A percentile compares a stretch with the other conserved stretches of the same genome.
Evolutionary conservation across 1,284 basidiomycete genomes (phyloP).

Genomic region (Leucoagaricus sp.): DNA sequence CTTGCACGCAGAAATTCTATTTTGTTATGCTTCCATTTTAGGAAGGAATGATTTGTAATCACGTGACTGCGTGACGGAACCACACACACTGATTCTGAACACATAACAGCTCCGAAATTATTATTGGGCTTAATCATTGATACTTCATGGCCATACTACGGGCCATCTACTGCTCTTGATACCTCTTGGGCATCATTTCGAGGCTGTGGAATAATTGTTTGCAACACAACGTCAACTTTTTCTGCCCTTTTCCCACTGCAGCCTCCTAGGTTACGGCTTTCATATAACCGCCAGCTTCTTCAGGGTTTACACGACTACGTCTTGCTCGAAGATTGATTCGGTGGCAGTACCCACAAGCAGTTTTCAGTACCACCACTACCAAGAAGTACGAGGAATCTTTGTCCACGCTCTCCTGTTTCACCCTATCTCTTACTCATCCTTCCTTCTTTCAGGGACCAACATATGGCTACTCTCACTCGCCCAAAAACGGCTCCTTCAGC

Average conservation of each 20-base stretch:
- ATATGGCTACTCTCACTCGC: slow-evolving; percentile 33
- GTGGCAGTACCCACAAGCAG: not conserved
- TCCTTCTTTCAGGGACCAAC: not conserved
- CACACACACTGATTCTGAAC: not conserved
- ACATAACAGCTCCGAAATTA: no score
- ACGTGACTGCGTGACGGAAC: slow-evolving; percentile 6
- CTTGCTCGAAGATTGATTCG: not conserved
- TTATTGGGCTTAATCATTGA: not conserved
- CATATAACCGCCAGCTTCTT: slow-evolving; percentile 4
- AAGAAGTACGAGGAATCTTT: not conserved
- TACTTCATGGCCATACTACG: slow-evolving; percentile 1
- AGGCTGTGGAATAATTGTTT: not conserved
- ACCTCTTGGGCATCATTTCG: not conserved
- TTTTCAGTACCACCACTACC: not conserved
- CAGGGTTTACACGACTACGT: slow-evolving; percentile 3
- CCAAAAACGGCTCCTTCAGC: slow-evolving; percentile 22
- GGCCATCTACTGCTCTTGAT: not conserved
- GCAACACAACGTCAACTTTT: not conserved
- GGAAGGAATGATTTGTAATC: slow-evolving; percentile 10
- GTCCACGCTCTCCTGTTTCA: not conserved
- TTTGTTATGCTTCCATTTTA: not conserved
- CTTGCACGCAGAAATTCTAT: not conserved
- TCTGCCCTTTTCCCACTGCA: not conserved
- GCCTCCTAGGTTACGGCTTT: slow-evolving; percentile 10
- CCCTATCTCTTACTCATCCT: slow-evolving; percentile 3